Percentiles rank a stretch among this genome's conserved stretches.
These are phyloP conservation scores for Yamadazyma epiphylla DNA, from an alignment of 1,139 yeast genomes.

Conservation along the genomic window DNA sequence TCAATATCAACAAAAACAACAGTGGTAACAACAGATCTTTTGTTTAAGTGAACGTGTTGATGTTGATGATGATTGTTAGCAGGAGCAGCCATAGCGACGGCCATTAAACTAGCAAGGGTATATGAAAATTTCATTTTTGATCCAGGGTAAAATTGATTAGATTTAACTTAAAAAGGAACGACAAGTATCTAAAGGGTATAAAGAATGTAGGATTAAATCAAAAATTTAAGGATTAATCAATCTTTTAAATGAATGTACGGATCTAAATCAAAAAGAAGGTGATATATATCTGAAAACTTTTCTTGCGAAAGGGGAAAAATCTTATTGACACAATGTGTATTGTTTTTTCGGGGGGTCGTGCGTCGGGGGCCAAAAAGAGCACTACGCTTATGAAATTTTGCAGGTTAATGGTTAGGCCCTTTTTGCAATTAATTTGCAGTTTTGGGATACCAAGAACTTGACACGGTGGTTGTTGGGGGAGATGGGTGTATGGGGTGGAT, in stretches of 20 bases:
- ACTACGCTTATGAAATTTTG: too few relatives aligned
- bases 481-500: too few relatives aligned
- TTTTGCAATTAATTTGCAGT: too few relatives aligned
- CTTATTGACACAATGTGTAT: background rate
- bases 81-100: conserved; percentile 46
- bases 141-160: background rate
- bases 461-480: too few relatives aligned
- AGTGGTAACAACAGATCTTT: conserved; percentile 38
- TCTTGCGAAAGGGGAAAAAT: too few relatives aligned
- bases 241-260: background rate
- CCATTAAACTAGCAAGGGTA: conserved; percentile 31
- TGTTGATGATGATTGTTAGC: conserved; percentile 35
- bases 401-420: too few relatives aligned
- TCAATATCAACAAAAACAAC: conserved; percentile 36
- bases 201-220: background rate
- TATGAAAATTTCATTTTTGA: conserved; percentile 26
- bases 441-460: too few relatives aligned
- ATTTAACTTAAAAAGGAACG: conserved; percentile 5
- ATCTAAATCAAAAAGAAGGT: background rate
- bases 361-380: too few relatives aligned
- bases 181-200: conserved; percentile 1
- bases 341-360: background rate
- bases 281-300: background rate
- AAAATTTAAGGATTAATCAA: background rate
- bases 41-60: conserved; percentile 34